These are phyloP conservation scores for Venturia oleaginea DNA, from an alignment of 2,329 filamentous ascomycete genomes.

Conservation along the genomic window DNA sequence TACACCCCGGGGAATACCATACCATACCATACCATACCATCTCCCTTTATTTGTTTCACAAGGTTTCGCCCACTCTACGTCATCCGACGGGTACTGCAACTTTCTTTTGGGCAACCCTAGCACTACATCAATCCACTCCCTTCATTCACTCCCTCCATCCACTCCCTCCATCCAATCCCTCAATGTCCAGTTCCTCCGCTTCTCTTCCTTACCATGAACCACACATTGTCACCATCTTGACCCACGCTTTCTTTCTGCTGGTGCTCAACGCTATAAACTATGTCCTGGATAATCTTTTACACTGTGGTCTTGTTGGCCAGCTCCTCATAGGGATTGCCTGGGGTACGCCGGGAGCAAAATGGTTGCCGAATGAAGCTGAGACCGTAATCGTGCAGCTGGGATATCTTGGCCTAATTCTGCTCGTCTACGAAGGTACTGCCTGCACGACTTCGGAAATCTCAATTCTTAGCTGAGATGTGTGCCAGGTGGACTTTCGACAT, in stretches of 20 bases:
- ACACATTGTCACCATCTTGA: conserved; percentile 48
- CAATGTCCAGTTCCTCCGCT: not conserved
- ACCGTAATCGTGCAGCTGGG: conserved; percentile 54
- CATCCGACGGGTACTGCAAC: not conserved
- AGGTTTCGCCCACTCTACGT: not conserved
- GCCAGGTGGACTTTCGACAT: conserved; percentile 49
- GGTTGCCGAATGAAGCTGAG: conserved; percentile 46
- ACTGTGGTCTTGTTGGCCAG: conserved; percentile 65
- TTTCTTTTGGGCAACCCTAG: not conserved
- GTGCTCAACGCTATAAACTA: conserved; percentile 51
- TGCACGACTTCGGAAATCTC: not conserved
- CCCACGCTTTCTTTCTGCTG: conserved; percentile 53
- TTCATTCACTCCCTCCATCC: not conserved
- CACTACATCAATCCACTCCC: not conserved
- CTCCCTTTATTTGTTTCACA: not conserved
- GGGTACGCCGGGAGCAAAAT: conserved; percentile 56
- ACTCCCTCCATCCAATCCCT: not conserved
- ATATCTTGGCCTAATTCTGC: conserved; percentile 61
- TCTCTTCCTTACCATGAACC: conserved; percentile 54
- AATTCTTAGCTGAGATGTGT: not conserved
- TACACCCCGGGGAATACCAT: no score
- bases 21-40: no score
- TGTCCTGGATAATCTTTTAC: conserved; percentile 50
- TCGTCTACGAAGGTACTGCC: conserved; percentile 59
- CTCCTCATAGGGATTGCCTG: conserved; percentile 61